phyloP scores from a whole-genome alignment of 495 filamentous ascomycete genomes.

The Xylaria sp. region DNA sequence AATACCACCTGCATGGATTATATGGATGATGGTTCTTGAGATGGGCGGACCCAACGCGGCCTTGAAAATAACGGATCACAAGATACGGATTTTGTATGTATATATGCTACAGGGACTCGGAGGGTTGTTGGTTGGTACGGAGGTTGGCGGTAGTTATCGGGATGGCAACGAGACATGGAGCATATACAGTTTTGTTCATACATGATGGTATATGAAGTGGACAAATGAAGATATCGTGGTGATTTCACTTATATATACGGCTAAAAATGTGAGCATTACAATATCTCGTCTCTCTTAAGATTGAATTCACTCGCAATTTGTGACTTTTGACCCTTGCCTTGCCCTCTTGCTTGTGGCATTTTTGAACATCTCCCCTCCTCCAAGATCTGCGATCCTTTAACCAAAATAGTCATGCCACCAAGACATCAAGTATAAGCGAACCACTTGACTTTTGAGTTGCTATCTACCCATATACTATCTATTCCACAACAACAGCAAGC shows the following conservation, averaged over 20 bases:
- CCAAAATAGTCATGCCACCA: slow-evolving; percentile 1
- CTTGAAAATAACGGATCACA: slow-evolving; percentile 25
- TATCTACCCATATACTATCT: slow-evolving; percentile 2
- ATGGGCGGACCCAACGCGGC: slow-evolving; percentile 11
- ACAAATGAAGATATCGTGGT: slow-evolving; percentile 21
- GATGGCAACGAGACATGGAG: slow-evolving; percentile 9
- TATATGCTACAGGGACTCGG: slow-evolving; percentile 21
- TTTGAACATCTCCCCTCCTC: neutral
- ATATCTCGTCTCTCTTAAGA: neutral
- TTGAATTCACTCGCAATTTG: neutral
- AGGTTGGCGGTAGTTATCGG: neutral
- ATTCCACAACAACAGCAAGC: neutral
- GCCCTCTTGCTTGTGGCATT: neutral
- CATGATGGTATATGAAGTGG: neutral
- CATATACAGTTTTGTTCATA: slow-evolving; percentile 19
- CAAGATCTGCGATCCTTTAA: slow-evolving; percentile 10
- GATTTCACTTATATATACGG: slow-evolving; percentile 35
- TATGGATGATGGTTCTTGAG: slow-evolving; percentile 27
- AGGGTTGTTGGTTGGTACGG: slow-evolving; percentile 7
- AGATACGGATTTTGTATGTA: slow-evolving; percentile 25
- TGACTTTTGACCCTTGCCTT: neutral
- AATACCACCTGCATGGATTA: slow-evolving; percentile 28
- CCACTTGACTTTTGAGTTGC: slow-evolving; percentile 10
- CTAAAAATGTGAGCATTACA: neutral
- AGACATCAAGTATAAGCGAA: slow-evolving; percentile 9